These are phyloP conservation scores for Abrus precatorius DNA, from an alignment of 306 rosid species.

Conservation along the genomic window DNA sequence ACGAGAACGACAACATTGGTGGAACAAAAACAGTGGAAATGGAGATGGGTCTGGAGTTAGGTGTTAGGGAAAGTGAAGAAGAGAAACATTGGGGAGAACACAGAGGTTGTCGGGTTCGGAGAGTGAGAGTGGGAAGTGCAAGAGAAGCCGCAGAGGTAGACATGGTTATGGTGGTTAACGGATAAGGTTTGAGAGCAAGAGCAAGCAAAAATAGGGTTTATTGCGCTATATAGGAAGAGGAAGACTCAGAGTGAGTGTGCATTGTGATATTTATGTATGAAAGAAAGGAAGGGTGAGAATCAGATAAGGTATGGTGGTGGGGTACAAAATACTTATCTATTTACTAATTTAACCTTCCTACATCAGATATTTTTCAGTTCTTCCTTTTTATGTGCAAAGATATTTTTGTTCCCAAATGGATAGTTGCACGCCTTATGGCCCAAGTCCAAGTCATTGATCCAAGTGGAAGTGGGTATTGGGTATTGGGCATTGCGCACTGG, in stretches of 20 bases:
- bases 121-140: constrained; percentile 62
- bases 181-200: constrained; percentile 57
- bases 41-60: constrained; percentile 55
- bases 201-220: constrained; percentile 31
- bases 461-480: constrained; percentile 6
- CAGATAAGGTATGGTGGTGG: constrained; percentile 41
- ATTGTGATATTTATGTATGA: constrained; percentile 38
- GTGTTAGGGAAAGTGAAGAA: constrained; percentile 48
- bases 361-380: constrained; percentile 4
- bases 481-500: too few species aligned
- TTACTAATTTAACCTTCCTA: constrained; percentile 25
- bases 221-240: not conserved
- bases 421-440: constrained; percentile 5
- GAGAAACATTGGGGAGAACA: constrained; percentile 49
- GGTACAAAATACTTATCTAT: not conserved
- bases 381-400: not conserved
- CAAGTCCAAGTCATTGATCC: not conserved
- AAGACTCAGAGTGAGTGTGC: not conserved
- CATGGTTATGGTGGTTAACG: constrained; percentile 56
- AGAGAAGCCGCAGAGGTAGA: constrained; percentile 76
- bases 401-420: not conserved
- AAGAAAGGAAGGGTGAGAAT: not conserved
- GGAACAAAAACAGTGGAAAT: constrained; percentile 62
- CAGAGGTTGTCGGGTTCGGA: constrained; percentile 53
- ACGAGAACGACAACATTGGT: constrained; percentile 39